Evolutionary conservation across 768 basidiomycete species (phyloP).

Genomic region (Trametes elegans): DNA sequence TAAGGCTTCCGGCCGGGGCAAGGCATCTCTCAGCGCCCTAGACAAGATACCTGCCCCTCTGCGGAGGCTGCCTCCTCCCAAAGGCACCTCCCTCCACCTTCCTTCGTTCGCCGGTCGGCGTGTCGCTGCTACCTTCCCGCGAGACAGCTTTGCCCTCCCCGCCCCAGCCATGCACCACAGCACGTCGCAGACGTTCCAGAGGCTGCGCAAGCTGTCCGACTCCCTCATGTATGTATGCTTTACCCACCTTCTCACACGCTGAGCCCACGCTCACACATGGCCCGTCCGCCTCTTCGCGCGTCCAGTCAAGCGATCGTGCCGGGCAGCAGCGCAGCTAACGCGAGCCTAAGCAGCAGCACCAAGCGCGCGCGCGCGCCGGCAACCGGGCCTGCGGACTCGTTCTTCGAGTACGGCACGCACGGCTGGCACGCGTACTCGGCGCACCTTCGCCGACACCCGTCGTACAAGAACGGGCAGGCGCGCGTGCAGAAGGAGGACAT

Average conservation of each 20-base stretch:
- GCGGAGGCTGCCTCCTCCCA: not conserved
- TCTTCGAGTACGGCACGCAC: slow-evolving; percentile 9
- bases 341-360: no score
- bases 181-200: slow-evolving; percentile 7
- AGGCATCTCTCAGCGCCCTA: not conserved
- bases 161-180: slow-evolving; percentile 4
- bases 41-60: not conserved
- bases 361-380: no score
- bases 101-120: no score
- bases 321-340: no score
- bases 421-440: slow-evolving; percentile 1
- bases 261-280: not conserved
- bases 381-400: slow-evolving; percentile 7
- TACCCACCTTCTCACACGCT: not conserved
- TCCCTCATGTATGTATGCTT: slow-evolving; percentile 2
- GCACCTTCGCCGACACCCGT: not conserved
- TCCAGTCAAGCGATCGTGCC: slow-evolving; percentile 1
- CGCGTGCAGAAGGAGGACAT: slow-evolving; percentile 16
- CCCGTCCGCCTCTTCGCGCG: no score
- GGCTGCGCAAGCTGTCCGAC: slow-evolving; percentile 14
- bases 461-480: not conserved
- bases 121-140: no score
- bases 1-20: not conserved
- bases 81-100: not conserved
- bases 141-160: not conserved